A percentile compares a stretch with the other conserved stretches of the same genome.
Evolutionary conservation across 306 rosid genomes (phyloP).

Genomic region (Malus sieversii): DNA sequence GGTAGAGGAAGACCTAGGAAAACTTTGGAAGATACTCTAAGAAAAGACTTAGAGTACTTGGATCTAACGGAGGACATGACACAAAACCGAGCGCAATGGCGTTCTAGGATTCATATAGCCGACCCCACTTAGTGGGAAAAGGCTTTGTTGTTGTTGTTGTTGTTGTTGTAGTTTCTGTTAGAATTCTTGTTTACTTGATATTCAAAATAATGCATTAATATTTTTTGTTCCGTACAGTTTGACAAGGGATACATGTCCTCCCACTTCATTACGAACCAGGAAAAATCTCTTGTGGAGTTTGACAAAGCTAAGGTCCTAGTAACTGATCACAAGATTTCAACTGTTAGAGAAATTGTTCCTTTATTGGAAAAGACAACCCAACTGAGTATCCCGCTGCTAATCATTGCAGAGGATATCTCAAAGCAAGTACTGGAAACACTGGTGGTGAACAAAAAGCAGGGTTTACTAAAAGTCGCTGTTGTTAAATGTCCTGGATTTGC

Average conservation of each 20-base stretch:
- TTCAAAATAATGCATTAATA: not conserved
- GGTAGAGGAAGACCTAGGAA: too few relatives aligned
- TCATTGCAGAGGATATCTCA: conserved; percentile 85
- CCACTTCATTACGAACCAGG: conserved; percentile 86
- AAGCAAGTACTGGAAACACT: conserved; percentile 68
- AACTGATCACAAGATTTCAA: conserved; percentile 82
- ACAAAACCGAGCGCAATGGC: too few relatives aligned
- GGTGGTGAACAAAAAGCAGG: conserved; percentile 78
- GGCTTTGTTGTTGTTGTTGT: too few relatives aligned
- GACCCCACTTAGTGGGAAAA: too few relatives aligned
- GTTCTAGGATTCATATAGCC: too few relatives aligned
- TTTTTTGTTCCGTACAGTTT: conserved; percentile 43
- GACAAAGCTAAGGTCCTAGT: conserved; percentile 80
- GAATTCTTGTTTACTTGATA: not conserved
- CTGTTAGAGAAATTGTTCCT: conserved; percentile 71
- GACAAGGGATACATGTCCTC: conserved; percentile 92
- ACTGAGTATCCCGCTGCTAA: conserved; percentile 77
- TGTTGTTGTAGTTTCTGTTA: not conserved
- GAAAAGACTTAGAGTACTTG: too few relatives aligned
- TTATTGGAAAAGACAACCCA: conserved; percentile 82
- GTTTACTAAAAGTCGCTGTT: conserved; percentile 75
- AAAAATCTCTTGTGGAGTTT: conserved; percentile 77
- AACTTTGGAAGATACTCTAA: too few relatives aligned
- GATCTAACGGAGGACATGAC: too few relatives aligned
- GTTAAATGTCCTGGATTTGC: conserved; percentile 84